Conservation (phyloP, 352 stramenopile genomes). For the Saprolegnia parasitica region DNA sequence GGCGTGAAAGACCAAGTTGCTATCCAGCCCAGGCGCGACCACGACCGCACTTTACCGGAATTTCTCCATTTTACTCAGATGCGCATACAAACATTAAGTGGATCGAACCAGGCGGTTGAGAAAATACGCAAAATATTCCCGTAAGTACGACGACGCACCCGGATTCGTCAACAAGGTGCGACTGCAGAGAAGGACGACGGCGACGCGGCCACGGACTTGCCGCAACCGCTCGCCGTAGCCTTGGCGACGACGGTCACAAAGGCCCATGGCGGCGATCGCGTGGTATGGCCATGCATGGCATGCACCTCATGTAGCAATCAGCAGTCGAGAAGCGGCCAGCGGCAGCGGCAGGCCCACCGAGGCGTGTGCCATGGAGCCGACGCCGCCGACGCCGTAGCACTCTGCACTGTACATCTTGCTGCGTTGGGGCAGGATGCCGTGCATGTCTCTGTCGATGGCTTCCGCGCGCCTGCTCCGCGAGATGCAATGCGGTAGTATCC, state of each 20-base stretch:
- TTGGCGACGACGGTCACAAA: background rate
- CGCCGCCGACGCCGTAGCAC: too few relatives aligned
- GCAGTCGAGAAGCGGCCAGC: too few relatives aligned
- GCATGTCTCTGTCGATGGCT: background rate
- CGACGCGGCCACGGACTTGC: conserved; percentile 13
- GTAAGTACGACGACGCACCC: background rate
- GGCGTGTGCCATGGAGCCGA: too few relatives aligned
- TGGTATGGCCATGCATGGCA: too few relatives aligned
- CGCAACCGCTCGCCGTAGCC: background rate
- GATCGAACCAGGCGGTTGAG: too few relatives aligned
- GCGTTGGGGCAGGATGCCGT: background rate
- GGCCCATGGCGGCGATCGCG: too few relatives aligned
- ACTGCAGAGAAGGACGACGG: conserved; percentile 20
- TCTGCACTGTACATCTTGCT: background rate
- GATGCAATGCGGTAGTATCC: background rate
- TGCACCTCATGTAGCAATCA: too few relatives aligned
- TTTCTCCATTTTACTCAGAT: background rate
- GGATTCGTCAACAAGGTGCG: conserved; percentile 16
- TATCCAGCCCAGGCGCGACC: background rate
- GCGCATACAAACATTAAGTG: background rate
- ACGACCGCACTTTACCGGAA: conserved; percentile 5
- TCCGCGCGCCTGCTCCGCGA: background rate
- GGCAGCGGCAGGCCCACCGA: too few relatives aligned
- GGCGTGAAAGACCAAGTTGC: background rate
- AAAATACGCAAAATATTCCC: background rate